phyloP scores from a whole-genome alignment of 805 yeast genomes.

The Cyberlindnera americana region DNA sequence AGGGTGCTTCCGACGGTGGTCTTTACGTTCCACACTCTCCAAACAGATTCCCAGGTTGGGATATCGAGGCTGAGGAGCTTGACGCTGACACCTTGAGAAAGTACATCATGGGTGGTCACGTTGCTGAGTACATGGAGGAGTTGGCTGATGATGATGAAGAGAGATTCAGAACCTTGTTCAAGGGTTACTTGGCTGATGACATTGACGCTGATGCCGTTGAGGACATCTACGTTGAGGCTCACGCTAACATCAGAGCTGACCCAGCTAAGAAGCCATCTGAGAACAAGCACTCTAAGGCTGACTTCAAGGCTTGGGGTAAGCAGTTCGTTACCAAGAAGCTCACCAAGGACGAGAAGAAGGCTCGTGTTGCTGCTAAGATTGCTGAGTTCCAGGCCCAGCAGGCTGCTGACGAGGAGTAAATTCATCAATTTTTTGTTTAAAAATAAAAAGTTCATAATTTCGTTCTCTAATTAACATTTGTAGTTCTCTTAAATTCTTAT shows the following conservation, averaged over 20 bases:
- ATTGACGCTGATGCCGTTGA: conserved; percentile 95
- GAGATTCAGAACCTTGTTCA: conserved; percentile 95
- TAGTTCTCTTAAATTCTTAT: too few relatives aligned
- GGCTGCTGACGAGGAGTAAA: conserved; percentile 23
- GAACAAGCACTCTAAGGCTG: conserved; percentile 94
- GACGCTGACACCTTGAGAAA: conserved; percentile 96
- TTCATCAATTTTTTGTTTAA: conserved; percentile 1
- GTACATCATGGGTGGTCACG: conserved; percentile 99
- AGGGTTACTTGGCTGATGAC: conserved; percentile 94
- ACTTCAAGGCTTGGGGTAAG: conserved; percentile 95
- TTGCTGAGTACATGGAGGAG: conserved; percentile 99
- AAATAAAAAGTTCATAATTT: conserved; percentile 10
- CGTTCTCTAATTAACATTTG: too few relatives aligned
- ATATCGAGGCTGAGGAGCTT: conserved; percentile 96
- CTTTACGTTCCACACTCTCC: conserved; percentile 98
- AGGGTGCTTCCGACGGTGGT: conserved; percentile 99
- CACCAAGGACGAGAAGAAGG: conserved; percentile 88
- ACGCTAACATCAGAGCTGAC: conserved; percentile 93
- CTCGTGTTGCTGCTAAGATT: conserved; percentile 87
- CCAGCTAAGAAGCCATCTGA: conserved; percentile 87
- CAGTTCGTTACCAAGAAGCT: conserved; percentile 86
- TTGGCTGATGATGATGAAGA: conserved; percentile 99
- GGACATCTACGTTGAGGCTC: conserved; percentile 94
- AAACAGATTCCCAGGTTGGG: conserved; percentile 99
- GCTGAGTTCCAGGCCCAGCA: conserved; percentile 67